These are phyloP conservation scores for Coemansia sp. DNA, from an alignment of 371 early-diverging fungal species.

Conservation along the genomic window DNA sequence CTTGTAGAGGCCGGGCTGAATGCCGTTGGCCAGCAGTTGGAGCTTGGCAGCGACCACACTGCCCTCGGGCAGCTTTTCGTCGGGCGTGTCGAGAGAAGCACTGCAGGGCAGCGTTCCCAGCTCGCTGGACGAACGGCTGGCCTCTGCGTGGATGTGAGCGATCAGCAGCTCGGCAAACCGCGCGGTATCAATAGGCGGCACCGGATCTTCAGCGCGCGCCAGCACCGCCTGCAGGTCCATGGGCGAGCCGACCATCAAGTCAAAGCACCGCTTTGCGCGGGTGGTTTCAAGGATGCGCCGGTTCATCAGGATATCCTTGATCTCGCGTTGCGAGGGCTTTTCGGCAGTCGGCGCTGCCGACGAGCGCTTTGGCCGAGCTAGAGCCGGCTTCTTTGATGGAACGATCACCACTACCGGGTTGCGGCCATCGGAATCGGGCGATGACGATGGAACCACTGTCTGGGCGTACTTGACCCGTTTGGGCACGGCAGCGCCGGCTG, in stretches of 20 bases:
- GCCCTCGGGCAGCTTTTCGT: conserved; percentile 3
- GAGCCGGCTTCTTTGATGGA: not conserved
- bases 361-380: not conserved
- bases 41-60: conserved; percentile 1
- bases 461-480: not conserved
- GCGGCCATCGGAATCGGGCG: not conserved
- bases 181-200: conserved; percentile 20
- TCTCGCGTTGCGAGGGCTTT: not conserved
- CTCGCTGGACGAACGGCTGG: not conserved
- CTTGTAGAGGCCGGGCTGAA: conserved; percentile 18
- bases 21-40: not conserved
- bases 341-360: not conserved
- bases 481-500: not conserved
- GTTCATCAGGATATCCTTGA: conserved; percentile 9
- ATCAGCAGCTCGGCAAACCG: conserved; percentile 16
- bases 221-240: conserved; percentile 15
- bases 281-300: conserved; percentile 33
- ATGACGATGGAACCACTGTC: not conserved
- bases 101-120: not conserved
- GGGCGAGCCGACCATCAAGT: conserved; percentile 19
- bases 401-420: not conserved
- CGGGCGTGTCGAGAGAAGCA: not conserved
- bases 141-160: conserved; percentile 7
- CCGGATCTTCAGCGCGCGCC: conserved; percentile 15
- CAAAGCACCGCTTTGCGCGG: conserved; percentile 32